These are phyloP conservation scores for Nicotiana sylvestris DNA, from an alignment of 257 asterid species.

Conservation along the genomic window DNA sequence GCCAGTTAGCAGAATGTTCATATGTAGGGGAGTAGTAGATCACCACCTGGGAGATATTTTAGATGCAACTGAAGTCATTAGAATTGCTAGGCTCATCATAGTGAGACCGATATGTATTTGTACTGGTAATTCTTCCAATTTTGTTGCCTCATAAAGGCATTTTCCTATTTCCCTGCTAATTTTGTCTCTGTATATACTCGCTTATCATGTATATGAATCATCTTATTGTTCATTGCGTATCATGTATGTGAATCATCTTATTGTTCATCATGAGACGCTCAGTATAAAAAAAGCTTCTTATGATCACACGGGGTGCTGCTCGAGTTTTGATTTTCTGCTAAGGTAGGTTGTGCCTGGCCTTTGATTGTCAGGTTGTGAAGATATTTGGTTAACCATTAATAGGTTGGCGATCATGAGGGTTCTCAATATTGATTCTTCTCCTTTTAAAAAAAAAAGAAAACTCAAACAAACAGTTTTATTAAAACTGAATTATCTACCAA, in stretches of 20 bases:
- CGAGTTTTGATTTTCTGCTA: not conserved
- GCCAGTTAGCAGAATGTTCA: not conserved
- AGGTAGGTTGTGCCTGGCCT: not conserved
- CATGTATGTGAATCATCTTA: not conserved
- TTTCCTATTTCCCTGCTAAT: not conserved
- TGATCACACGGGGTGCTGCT: not conserved
- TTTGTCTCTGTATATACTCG: not conserved
- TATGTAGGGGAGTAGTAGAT: slow-evolving; percentile 1
- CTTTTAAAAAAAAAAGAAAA: no score
- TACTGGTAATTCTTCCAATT: slow-evolving; percentile 7
- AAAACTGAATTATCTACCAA: not conserved
- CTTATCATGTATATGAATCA: not conserved
- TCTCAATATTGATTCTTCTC: no score
- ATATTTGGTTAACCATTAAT: no score
- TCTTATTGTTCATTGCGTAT: not conserved
- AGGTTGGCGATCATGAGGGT: no score
- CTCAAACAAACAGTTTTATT: no score
- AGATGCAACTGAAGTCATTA: not conserved
- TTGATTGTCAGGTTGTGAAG: no score
- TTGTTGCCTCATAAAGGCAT: not conserved
- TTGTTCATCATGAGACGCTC: not conserved
- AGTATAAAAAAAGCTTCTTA: not conserved
- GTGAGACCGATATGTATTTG: not conserved
- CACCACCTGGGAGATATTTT: not conserved
- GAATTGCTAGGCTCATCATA: not conserved